Conservation (phyloP, 495 filamentous ascomycete genomes). For the Friedmanniomyces simplex region DNA sequence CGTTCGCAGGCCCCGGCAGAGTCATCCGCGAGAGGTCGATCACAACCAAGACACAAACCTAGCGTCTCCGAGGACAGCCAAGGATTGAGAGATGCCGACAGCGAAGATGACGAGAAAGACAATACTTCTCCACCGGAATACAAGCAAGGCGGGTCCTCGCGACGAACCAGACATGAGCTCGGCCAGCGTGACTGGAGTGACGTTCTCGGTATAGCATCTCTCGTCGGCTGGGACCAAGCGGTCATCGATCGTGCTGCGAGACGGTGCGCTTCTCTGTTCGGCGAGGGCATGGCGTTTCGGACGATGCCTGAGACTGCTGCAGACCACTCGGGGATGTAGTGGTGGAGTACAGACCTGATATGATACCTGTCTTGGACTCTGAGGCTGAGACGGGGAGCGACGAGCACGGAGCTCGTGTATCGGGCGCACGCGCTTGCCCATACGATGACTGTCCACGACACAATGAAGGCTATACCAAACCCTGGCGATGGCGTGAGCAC, state of each 20-base stretch:
- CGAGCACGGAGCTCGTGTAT: background rate
- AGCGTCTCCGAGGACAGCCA: background rate
- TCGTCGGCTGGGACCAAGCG: slow-evolving; percentile 51
- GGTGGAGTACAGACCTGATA: slow-evolving; percentile 2
- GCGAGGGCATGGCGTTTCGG: slow-evolving; percentile 10
- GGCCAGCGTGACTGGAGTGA: slow-evolving; percentile 70
- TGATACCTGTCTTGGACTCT: background rate
- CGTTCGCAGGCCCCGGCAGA: background rate
- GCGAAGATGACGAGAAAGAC: background rate
- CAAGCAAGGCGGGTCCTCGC: background rate
- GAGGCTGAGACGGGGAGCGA: background rate
- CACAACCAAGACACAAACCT: background rate
- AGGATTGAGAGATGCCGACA: background rate
- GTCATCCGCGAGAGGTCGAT: background rate
- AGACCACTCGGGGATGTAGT: background rate
- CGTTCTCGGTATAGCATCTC: slow-evolving; percentile 60
- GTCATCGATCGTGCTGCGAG: slow-evolving; percentile 55
- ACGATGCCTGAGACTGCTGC: slow-evolving; percentile 7
- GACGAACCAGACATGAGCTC: slow-evolving; percentile 2
- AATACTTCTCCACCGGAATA: background rate
- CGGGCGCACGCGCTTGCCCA: background rate
- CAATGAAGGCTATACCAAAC: background rate
- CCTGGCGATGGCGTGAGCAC: slow-evolving; percentile 17
- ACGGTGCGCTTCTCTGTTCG: slow-evolving; percentile 52
- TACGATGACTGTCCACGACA: slow-evolving; percentile 1